Percentiles rank a stretch among this genome's conserved stretches.
phyloP scores from a whole-genome alignment of 2,329 filamentous ascomycete genomes.

The Paecilomyces sp. region DNA sequence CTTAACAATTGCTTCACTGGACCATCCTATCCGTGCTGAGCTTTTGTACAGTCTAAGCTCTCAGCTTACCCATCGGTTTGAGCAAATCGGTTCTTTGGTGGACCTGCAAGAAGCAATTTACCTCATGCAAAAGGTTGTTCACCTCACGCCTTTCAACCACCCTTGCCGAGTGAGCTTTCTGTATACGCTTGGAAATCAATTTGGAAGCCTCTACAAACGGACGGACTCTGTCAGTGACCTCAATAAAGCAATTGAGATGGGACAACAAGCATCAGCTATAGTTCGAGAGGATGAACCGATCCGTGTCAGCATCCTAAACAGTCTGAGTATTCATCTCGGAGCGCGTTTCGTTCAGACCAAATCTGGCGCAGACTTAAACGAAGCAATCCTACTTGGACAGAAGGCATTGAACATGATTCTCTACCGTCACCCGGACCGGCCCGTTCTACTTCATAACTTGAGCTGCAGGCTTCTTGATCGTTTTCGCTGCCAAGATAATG shows the following conservation, averaged over 20 bases:
- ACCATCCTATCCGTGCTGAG: not conserved
- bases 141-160: not conserved
- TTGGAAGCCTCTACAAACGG: not conserved
- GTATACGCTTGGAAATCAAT: not conserved
- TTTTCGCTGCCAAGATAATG: not conserved
- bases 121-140: not conserved
- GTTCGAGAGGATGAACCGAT: not conserved
- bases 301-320: not conserved
- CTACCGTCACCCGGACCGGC: not conserved
- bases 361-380: not conserved
- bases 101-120: not conserved
- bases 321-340: not conserved
- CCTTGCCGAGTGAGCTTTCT: not conserved
- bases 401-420: not conserved
- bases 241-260: not conserved
- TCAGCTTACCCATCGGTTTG: not conserved
- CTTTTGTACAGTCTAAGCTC: not conserved
- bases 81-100: not conserved
- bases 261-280: not conserved
- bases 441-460: not conserved
- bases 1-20: not conserved
- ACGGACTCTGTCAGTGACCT: not conserved
- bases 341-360: not conserved
- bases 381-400: not conserved
- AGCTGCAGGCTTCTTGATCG: not conserved